Conservation (phyloP, 371 early-diverging fungal genomes). For the Mucor velutinosus region DNA sequence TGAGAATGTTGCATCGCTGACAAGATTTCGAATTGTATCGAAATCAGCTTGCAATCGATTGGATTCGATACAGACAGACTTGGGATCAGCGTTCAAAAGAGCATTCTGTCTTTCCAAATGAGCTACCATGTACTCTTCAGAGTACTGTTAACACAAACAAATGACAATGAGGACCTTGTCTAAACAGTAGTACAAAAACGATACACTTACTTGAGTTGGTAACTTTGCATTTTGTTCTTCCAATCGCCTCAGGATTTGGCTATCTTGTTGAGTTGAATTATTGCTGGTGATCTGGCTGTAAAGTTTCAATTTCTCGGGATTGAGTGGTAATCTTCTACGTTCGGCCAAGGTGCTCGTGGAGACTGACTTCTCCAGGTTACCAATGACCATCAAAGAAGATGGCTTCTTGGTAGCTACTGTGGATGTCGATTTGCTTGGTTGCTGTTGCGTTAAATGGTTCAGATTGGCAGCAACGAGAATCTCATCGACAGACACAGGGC, state of each 20-base stretch:
- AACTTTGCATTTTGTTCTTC: conserved; percentile 47
- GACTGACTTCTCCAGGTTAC: conserved; percentile 18
- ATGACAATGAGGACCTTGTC: background rate
- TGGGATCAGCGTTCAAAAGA: conserved; percentile 59
- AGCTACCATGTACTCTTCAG: conserved; percentile 59
- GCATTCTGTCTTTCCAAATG: conserved; percentile 64
- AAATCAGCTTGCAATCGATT: conserved; percentile 61
- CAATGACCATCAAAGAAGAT: conserved; percentile 1
- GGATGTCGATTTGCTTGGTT: conserved; percentile 1
- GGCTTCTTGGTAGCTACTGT: background rate
- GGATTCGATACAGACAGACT: conserved; percentile 61
- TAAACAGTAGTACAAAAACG: background rate
- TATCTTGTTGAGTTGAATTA: background rate
- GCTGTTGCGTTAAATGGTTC: conserved; percentile 23
- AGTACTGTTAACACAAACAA: conserved; percentile 36
- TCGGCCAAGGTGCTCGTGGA: conserved; percentile 27
- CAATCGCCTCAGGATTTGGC: conserved; percentile 33
- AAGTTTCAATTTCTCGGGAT: conserved; percentile 23
- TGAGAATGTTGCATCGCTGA: conserved; percentile 43
- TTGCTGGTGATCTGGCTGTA: conserved; percentile 3
- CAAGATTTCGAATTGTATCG: conserved; percentile 50
- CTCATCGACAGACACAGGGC: conserved; percentile 38
- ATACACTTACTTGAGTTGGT: conserved; percentile 44
- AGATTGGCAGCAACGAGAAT: conserved; percentile 36
- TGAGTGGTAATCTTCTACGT: conserved; percentile 20